Conservation (phyloP, 2,329 filamentous ascomycete genomes). For the Didymella sp. region DNA sequence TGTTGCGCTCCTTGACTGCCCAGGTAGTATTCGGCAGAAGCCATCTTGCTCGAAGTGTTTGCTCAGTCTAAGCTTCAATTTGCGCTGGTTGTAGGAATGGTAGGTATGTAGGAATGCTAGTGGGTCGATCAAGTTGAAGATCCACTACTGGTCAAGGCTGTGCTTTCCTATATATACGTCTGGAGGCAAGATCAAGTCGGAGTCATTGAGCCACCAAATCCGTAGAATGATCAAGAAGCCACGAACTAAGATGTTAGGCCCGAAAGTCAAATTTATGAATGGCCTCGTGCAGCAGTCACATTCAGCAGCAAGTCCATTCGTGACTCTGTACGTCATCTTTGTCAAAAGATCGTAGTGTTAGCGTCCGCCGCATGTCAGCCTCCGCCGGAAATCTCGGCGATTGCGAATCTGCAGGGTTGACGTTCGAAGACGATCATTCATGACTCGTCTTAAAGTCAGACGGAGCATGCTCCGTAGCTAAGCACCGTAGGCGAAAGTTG, state of each 20-base stretch:
- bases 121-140: not conserved
- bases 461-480: constrained; percentile 1
- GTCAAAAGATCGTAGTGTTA: constrained; percentile 28
- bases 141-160: constrained; percentile 1
- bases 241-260: constrained; percentile 10
- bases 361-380: constrained; percentile 22
- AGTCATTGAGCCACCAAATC: constrained; percentile 2
- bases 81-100: not conserved
- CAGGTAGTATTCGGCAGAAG: constrained; percentile 45
- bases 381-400: constrained; percentile 40
- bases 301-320: constrained; percentile 13
- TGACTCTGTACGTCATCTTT: constrained; percentile 38
- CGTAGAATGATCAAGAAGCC: constrained; percentile 15
- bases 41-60: constrained; percentile 30
- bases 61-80: not conserved
- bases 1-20: constrained; percentile 34
- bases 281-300: constrained; percentile 40
- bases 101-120: constrained; percentile 7
- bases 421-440: constrained; percentile 5
- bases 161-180: constrained; percentile 8
- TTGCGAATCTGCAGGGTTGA: constrained; percentile 23
- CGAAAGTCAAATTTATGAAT: constrained; percentile 27
- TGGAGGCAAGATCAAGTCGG: constrained; percentile 4
- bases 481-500: not conserved
- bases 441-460: not conserved